Evolutionary conservation across 257 asterid species (phyloP).

Genomic region (Solanum gracilifrons): DNA sequence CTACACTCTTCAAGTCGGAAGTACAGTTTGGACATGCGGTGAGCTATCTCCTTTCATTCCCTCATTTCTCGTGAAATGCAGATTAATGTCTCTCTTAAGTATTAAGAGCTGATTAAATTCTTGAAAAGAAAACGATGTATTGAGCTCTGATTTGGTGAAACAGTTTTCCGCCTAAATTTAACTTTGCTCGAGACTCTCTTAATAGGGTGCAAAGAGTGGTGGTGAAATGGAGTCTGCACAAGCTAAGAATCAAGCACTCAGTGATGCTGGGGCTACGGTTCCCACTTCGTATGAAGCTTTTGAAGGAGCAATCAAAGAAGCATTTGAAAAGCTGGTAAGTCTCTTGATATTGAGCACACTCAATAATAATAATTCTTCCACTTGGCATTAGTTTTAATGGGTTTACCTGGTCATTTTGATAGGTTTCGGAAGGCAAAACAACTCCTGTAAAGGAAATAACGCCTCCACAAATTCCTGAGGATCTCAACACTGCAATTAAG

Average conservation of each 20-base stretch:
- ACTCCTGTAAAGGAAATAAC: slow-evolving; percentile 72
- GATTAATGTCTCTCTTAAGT: not conserved
- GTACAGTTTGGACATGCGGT: slow-evolving; percentile 99
- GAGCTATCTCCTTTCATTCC: slow-evolving; percentile 21
- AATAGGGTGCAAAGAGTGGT: slow-evolving; percentile 98
- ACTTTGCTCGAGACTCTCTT: not conserved
- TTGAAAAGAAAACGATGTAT: not conserved
- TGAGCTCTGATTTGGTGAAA: not conserved
- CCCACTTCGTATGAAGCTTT: slow-evolving; percentile 94
- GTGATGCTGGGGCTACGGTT: slow-evolving; percentile 89
- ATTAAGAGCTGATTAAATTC: not conserved
- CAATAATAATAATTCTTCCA: not conserved
- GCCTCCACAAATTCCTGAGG: slow-evolving; percentile 98
- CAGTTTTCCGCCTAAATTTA: not conserved
- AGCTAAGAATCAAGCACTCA: slow-evolving; percentile 93
- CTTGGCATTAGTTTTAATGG: not conserved
- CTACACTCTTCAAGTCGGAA: slow-evolving; percentile 93
- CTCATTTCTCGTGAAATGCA: not conserved
- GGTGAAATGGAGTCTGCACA: slow-evolving; percentile 99
- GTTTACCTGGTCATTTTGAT: slow-evolving; percentile 8
- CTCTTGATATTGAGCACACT: not conserved
- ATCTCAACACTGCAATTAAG: slow-evolving; percentile 84
- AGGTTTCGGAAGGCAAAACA: slow-evolving; percentile 68
- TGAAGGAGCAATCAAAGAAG: slow-evolving; percentile 71
- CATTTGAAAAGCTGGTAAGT: slow-evolving; percentile 64